Conservation (phyloP, 2,329 filamentous ascomycete species). For the Aspergillus aculeatinus region DNA sequence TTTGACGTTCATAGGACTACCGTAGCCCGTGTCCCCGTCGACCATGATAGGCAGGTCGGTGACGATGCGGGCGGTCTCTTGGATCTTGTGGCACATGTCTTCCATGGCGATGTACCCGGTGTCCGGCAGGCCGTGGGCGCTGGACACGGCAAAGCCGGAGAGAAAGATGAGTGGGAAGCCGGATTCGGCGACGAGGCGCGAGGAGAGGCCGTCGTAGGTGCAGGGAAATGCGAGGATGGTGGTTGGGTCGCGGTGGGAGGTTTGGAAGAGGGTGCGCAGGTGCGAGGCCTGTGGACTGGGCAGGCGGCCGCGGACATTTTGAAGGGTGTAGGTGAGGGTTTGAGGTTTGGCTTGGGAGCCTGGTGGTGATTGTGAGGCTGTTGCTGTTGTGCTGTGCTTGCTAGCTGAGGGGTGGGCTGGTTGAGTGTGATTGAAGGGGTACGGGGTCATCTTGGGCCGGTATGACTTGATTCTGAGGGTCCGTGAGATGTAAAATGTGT, state of each 20-base stretch:
- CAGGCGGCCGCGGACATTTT: conserved; percentile 38
- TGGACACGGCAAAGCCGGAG: conserved; percentile 45
- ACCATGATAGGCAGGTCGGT: conserved; percentile 44
- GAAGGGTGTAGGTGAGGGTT: conserved; percentile 4
- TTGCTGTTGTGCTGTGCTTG: conserved; percentile 2
- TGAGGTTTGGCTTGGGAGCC: background rate
- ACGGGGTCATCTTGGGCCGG: background rate
- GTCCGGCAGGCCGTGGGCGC: conserved; percentile 46
- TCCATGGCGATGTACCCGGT: conserved; percentile 52
- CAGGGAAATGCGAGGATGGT: conserved; percentile 49
- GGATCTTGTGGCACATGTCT: conserved; percentile 49
- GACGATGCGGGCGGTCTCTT: conserved; percentile 38
- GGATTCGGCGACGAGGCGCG: conserved; percentile 47
- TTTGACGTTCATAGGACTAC: conserved; percentile 49
- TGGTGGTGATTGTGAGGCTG: background rate
- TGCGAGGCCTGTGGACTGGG: conserved; percentile 43
- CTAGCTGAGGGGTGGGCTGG: background rate
- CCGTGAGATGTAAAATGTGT: no score
- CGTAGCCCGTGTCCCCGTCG: conserved; percentile 52
- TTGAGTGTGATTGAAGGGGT: background rate
- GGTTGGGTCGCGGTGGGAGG: conserved; percentile 41
- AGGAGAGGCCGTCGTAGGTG: conserved; percentile 47
- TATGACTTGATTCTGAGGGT: background rate
- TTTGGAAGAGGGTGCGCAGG: conserved; percentile 27
- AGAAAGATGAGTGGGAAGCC: conserved; percentile 50